Evolutionary conservation across 2,329 filamentous ascomycete species (phyloP).

Genomic region (Neonectria coccinea): DNA sequence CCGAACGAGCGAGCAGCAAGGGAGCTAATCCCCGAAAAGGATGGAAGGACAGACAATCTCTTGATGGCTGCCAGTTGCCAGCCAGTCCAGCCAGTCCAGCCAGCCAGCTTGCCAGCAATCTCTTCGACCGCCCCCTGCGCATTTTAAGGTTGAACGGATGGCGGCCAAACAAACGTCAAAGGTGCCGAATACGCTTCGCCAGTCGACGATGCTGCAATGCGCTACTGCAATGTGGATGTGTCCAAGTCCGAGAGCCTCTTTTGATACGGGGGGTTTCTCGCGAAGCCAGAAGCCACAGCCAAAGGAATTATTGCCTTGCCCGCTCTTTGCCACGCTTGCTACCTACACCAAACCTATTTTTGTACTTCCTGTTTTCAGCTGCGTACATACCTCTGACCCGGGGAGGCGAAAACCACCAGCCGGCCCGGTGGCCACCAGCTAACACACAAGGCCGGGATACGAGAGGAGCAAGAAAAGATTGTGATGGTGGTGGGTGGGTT

Average conservation of each 20-base stretch:
- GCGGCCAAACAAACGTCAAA: slow-evolving; percentile 30
- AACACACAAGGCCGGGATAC: slow-evolving; percentile 7
- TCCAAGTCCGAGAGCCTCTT: slow-evolving; percentile 31
- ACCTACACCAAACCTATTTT: background rate
- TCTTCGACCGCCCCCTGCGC: slow-evolving; percentile 7
- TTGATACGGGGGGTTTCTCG: slow-evolving; percentile 4
- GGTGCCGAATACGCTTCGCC: slow-evolving; percentile 6
- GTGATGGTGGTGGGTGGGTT: slow-evolving; percentile 29
- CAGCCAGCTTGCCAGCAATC: background rate
- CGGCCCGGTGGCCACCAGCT: slow-evolving; percentile 5
- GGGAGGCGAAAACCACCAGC: slow-evolving; percentile 7
- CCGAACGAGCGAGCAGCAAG: slow-evolving; percentile 27
- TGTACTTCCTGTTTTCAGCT: background rate
- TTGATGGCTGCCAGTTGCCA: slow-evolving; percentile 12
- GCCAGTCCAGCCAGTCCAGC: too few relatives aligned
- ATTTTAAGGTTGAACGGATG: slow-evolving; percentile 38
- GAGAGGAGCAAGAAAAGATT: slow-evolving; percentile 12
- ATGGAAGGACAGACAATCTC: slow-evolving; percentile 5
- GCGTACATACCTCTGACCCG: background rate
- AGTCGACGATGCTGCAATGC: slow-evolving; percentile 22
- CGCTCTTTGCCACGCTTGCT: background rate
- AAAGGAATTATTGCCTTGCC: background rate
- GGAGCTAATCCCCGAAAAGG: slow-evolving; percentile 26
- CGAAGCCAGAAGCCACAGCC: background rate
- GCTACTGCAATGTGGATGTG: slow-evolving; percentile 29